phyloP scores from a whole-genome alignment of 805 yeast species.

The Cyberlindnera saturnus region DNA sequence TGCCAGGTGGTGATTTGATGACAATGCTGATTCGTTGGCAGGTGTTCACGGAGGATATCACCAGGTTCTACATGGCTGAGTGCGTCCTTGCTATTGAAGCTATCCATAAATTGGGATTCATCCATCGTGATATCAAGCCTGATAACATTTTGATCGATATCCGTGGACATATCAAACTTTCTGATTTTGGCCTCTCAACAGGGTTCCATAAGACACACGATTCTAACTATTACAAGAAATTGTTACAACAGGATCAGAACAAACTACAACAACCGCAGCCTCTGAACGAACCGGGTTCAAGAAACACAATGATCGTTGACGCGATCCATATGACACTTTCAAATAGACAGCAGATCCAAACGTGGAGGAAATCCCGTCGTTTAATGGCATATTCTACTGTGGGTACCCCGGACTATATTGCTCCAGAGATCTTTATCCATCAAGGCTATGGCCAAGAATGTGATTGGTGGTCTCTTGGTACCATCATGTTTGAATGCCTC shows the following conservation, averaged over 20 bases:
- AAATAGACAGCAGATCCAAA: slow-evolving; percentile 78
- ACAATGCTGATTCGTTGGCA: slow-evolving; percentile 92
- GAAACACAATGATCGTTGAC: slow-evolving; percentile 85
- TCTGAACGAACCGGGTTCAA: slow-evolving; percentile 29
- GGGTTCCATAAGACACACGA: slow-evolving; percentile 91
- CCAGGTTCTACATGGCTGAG: slow-evolving; percentile 91
- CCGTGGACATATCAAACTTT: slow-evolving; percentile 81
- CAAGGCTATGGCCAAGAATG: slow-evolving; percentile 91
- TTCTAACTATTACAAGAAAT: slow-evolving; percentile 82
- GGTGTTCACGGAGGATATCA: slow-evolving; percentile 87
- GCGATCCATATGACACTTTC: slow-evolving; percentile 95
- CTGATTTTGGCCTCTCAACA: slow-evolving; percentile 96
- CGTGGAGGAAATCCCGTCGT: slow-evolving; percentile 67
- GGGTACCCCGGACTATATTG: slow-evolving; percentile 99
- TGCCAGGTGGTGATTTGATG: slow-evolving; percentile 98
- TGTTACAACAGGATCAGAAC: slow-evolving; percentile 57
- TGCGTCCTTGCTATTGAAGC: slow-evolving; percentile 96
- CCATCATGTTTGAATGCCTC: slow-evolving; percentile 92
- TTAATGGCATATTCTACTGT: slow-evolving; percentile 93
- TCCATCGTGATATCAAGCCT: slow-evolving; percentile 96
- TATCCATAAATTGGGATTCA: slow-evolving; percentile 89
- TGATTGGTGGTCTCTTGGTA: slow-evolving; percentile 98
- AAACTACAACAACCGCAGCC: slow-evolving; percentile 32
- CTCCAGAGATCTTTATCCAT: slow-evolving; percentile 85
- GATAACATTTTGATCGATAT: slow-evolving; percentile 89